phyloP scores from a whole-genome alignment of 495 filamentous ascomycete genomes.

The Thozetella sp. region DNA sequence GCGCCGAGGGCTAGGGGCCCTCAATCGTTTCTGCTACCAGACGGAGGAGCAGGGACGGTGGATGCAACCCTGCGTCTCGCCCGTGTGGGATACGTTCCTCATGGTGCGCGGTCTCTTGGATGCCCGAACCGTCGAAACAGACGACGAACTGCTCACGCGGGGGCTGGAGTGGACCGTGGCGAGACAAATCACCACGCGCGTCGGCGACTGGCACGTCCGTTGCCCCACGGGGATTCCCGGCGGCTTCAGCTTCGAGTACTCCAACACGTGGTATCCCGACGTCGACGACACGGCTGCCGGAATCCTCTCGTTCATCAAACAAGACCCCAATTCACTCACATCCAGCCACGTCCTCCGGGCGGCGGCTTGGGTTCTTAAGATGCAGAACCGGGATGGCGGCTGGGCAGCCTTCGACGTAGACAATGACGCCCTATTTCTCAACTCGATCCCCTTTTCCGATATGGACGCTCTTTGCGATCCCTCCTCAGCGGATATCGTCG shows the following conservation, averaged over 20 bases:
- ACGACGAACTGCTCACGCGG: not conserved
- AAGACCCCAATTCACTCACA: slow-evolving; percentile 10
- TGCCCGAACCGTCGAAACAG: slow-evolving; percentile 8
- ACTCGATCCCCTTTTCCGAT: slow-evolving; percentile 44
- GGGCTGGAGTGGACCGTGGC: slow-evolving; percentile 24
- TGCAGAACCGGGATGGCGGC: slow-evolving; percentile 48
- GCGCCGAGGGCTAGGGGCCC: slow-evolving; percentile 14
- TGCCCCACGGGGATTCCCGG: slow-evolving; percentile 21
- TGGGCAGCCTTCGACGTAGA: slow-evolving; percentile 44
- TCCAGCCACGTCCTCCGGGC: slow-evolving; percentile 14
- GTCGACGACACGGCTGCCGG: slow-evolving; percentile 44
- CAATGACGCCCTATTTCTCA: slow-evolving; percentile 37
- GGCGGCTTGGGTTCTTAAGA: slow-evolving; percentile 36
- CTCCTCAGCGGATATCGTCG: slow-evolving; percentile 29
- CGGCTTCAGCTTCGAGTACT: slow-evolving; percentile 36
- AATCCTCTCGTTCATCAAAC: slow-evolving; percentile 30
- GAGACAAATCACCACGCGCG: slow-evolving; percentile 19
- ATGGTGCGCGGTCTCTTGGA: slow-evolving; percentile 33
- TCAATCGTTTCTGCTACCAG: slow-evolving; percentile 27
- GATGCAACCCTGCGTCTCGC: slow-evolving; percentile 25
- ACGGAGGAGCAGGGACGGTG: slow-evolving; percentile 19
- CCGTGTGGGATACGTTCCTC: slow-evolving; percentile 38
- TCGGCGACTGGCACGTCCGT: slow-evolving; percentile 35
- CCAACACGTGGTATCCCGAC: slow-evolving; percentile 39
- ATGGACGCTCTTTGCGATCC: slow-evolving; percentile 34